Evolutionary conservation across 352 stramenopile species (phyloP), one percentile per base, ranked within the genome.

Genomic region (Globisporangium nagaii): DNA sequence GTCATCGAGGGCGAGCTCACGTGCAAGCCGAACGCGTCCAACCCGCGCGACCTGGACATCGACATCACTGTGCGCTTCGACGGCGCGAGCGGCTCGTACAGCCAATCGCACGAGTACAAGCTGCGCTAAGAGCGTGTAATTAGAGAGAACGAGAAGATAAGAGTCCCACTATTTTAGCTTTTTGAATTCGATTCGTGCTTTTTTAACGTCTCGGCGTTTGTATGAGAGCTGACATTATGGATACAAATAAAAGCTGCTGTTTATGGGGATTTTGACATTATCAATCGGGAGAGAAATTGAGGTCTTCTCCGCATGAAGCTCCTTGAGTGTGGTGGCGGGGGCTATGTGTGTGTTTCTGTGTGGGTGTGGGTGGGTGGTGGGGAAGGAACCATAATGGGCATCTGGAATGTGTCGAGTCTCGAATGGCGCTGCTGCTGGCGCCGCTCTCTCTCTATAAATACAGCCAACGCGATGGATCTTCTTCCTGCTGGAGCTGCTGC

Each of bases 41-140:
- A 98, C 74, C 93, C 89, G 37, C 92, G 94, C 32, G 90, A 98
- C 58, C 68, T 98, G 34, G 94, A 98, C 68, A 98, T 98, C 52
- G 75, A 89, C 58, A 86, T 95, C 42, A 71, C 70, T 20, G 79
- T 95, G 46, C 79, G 75, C 44, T 92, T 92, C 47, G 82, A 92
- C 53, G 81, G 82, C 49, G 53, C 71, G 20, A 90, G 68, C 41
- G 73, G 66, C 46, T 86, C 79, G 37, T 86, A 87, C 72, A 72
- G 66, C 53, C 65, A 81, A 53, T 70, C 73, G 20, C 75, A 93
- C 56, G 70, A 77, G 56, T 95, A 88, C 69, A 87, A 91, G 53
- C 68, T 96, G 60, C 82, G 84, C 55, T 96, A 89, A 73, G 49
- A 17, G 1, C 25, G 3, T 19, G 13, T 9, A 49, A 31, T 10